Evolutionary conservation across 345 rosid genomes (phyloP).

Genomic region (Linum tenue): DNA sequence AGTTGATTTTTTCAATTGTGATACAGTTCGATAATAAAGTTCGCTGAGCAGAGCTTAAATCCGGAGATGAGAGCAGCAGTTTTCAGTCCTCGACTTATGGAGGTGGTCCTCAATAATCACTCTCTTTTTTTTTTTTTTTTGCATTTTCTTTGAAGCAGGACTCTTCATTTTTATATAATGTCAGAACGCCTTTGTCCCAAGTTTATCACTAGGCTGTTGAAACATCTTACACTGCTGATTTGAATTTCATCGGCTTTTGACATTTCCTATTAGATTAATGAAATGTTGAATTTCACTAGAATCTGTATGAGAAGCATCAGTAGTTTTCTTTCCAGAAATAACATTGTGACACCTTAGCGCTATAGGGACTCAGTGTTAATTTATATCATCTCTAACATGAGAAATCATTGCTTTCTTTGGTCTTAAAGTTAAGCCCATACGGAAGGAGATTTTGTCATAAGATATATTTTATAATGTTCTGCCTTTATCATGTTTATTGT

Average conservation of each 20-base stretch:
- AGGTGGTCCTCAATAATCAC: constrained; percentile 37
- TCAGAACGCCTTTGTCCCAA: neutral
- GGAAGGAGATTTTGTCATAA: neutral
- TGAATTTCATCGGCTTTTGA: neutral
- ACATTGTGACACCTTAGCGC: neutral
- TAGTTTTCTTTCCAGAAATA: neutral
- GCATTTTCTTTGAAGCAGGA: neutral
- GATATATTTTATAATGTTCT: neutral
- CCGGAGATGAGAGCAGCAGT: constrained; percentile 53
- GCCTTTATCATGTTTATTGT: neutral
- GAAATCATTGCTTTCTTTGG: no score
- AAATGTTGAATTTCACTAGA: neutral
- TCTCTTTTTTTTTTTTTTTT: constrained; percentile 6
- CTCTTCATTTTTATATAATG: neutral
- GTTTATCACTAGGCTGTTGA: neutral
- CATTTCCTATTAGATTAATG: neutral
- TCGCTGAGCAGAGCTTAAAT: constrained; percentile 75
- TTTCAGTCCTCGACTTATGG: constrained; percentile 99
- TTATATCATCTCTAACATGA: neutral
- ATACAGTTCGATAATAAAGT: constrained; percentile 70
- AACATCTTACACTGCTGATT: neutral
- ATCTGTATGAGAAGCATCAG: neutral
- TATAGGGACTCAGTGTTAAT: neutral
- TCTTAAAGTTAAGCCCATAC: neutral
- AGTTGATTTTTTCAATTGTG: constrained; percentile 15